These are phyloP conservation scores for Mycena crocata DNA, from an alignment of 768 basidiomycete species.

Conservation along the genomic window DNA sequence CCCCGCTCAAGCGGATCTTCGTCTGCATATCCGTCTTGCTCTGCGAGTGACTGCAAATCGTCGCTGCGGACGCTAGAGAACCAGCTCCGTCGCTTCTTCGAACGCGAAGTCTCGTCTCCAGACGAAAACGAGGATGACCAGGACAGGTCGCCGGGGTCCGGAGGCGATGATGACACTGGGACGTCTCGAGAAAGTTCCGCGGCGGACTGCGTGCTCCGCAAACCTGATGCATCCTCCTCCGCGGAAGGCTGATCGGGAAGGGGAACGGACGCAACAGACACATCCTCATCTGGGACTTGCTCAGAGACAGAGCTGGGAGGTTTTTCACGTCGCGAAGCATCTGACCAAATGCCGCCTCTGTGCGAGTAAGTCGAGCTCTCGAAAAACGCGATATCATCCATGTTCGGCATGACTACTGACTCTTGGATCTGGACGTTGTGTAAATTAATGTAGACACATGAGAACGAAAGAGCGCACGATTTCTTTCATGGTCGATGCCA, in stretches of 20 bases:
- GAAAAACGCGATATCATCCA: constrained; percentile 98
- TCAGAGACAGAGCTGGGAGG: constrained; percentile 35
- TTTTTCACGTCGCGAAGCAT: constrained; percentile 67
- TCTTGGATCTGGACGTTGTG: constrained; percentile 79
- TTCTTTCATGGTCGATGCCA: constrained; percentile 90
- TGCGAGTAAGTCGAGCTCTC: constrained; percentile 72
- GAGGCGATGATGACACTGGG: constrained; percentile 34
- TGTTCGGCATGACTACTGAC: constrained; percentile 94
- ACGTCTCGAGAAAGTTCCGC: constrained; percentile 37
- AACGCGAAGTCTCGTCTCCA: constrained; percentile 37
- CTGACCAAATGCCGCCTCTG: constrained; percentile 92
- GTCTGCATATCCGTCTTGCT: constrained; percentile 35
- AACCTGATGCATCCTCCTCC: constrained; percentile 26
- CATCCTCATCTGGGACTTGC: constrained; percentile 41
- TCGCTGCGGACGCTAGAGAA: constrained; percentile 60
- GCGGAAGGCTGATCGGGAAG: constrained; percentile 38
- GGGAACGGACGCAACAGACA: constrained; percentile 53
- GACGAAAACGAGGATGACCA: constrained; percentile 31
- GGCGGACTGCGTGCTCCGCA: constrained; percentile 44
- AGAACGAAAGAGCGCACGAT: constrained; percentile 64
- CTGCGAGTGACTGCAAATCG: constrained; percentile 41
- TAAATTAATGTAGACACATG: not conserved
- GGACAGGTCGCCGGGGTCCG: constrained; percentile 36
- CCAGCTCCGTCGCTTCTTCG: constrained; percentile 65
- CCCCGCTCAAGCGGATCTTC: constrained; percentile 49